A percentile compares a stretch with the other conserved stretches of the same genome.
Evolutionary conservation across 805 yeast genomes (phyloP).

Genomic region (Ogataea corticis): DNA sequence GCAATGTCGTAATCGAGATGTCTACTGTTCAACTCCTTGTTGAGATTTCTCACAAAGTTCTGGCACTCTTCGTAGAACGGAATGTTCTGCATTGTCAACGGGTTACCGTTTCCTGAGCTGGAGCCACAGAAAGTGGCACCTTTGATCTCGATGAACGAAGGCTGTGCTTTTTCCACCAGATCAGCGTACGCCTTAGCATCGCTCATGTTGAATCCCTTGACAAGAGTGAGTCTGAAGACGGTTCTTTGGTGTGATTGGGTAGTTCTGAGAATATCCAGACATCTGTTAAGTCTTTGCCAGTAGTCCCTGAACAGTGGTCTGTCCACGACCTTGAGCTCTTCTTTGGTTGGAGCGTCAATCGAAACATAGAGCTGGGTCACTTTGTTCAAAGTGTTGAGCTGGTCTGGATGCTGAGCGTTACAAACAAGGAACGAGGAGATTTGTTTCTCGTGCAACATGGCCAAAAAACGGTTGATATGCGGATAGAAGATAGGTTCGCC

Average conservation of each 20-base stretch:
- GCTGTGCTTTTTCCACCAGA: slow-evolving; percentile 75
- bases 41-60: slow-evolving; percentile 64
- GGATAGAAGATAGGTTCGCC: slow-evolving; percentile 97
- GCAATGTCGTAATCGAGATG: slow-evolving; percentile 80
- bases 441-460: slow-evolving; percentile 73
- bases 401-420: slow-evolving; percentile 94
- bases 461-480: slow-evolving; percentile 80
- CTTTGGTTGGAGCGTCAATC: slow-evolving; percentile 89
- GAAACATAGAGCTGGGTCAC: slow-evolving; percentile 92
- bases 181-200: slow-evolving; percentile 84
- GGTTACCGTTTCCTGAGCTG: slow-evolving; percentile 78
- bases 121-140: slow-evolving; percentile 97
- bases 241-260: slow-evolving; percentile 82
- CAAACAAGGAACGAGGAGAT: slow-evolving; percentile 90
- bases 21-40: slow-evolving; percentile 59
- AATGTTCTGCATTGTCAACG: slow-evolving; percentile 91
- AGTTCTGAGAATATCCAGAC: slow-evolving; percentile 76
- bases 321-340: slow-evolving; percentile 78
- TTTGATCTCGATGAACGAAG: slow-evolving; percentile 87
- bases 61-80: slow-evolving; percentile 93
- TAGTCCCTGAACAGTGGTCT: slow-evolving; percentile 87
- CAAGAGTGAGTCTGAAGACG: slow-evolving; percentile 85
- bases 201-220: slow-evolving; percentile 87
- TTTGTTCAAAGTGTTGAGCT: slow-evolving; percentile 62
- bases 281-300: slow-evolving; percentile 84